phyloP scores from a whole-genome alignment of 805 yeast genomes.

The Sungouiella thailandica region DNA sequence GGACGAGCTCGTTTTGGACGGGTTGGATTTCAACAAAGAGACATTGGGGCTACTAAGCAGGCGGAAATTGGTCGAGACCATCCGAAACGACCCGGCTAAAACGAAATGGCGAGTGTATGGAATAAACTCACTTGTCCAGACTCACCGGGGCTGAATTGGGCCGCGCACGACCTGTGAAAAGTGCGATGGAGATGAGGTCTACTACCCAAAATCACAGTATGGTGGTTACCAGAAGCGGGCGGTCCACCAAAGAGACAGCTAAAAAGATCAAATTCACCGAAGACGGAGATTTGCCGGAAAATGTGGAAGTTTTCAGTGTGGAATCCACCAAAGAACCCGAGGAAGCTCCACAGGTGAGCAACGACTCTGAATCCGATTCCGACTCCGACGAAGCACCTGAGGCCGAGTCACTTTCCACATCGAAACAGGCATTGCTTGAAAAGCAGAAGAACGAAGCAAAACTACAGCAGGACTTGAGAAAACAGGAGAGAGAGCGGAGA shows the following conservation, averaged over 20 bases:
- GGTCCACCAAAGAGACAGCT: conserved; percentile 11
- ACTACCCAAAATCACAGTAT: conserved; percentile 9
- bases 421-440: conserved; percentile 23
- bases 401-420: conserved; percentile 32
- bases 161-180: conserved; percentile 1
- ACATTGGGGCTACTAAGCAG: conserved; percentile 20
- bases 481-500: conserved; percentile 31
- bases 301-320: conserved; percentile 7
- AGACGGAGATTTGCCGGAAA: conserved; percentile 18
- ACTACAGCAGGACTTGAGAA: conserved; percentile 20
- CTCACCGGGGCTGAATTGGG: not conserved
- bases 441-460: conserved; percentile 20
- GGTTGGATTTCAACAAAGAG: conserved; percentile 26
- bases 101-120: conserved; percentile 34
- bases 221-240: conserved; percentile 28
- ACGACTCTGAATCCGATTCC: conserved; percentile 15
- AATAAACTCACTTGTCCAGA: conserved; percentile 22
- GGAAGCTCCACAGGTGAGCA: conserved; percentile 10
- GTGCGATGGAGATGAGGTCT: conserved; percentile 6
- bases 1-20: conserved; percentile 26
- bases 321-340: conserved; percentile 14
- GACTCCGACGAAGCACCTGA: conserved; percentile 39
- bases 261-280: conserved; percentile 31
- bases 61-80: conserved; percentile 13
- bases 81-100: conserved; percentile 22